phyloP scores from a whole-genome alignment of 2,329 filamentous ascomycete genomes.

The Cryoendolithus antarcticus region DNA sequence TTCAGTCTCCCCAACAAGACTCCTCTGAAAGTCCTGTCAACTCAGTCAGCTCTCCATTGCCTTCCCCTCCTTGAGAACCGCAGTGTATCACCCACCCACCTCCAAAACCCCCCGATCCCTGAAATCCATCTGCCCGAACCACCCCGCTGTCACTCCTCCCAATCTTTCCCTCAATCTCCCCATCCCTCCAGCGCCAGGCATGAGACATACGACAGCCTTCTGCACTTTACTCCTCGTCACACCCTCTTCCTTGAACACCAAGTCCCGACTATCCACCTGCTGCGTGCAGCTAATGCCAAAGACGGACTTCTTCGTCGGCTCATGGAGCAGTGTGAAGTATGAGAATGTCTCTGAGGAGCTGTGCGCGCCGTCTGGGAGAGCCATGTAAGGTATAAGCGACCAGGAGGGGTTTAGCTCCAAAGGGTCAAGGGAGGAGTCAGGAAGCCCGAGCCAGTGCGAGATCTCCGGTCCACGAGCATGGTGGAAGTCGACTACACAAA shows the following conservation, averaged over 20 bases:
- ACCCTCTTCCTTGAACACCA: constrained; percentile 69
- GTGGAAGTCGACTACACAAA: constrained; percentile 43
- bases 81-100: constrained; percentile 23
- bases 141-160: constrained; percentile 81
- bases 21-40: constrained; percentile 71
- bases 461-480: constrained; percentile 69
- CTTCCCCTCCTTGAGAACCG: neutral
- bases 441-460: constrained; percentile 74
- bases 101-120: constrained; percentile 78
- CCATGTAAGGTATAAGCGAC: constrained; percentile 90
- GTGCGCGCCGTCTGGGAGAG: constrained; percentile 88
- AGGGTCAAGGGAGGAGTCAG: constrained; percentile 60
- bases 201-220: constrained; percentile 93
- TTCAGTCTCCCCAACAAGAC: constrained; percentile 48
- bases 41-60: constrained; percentile 8
- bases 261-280: constrained; percentile 67
- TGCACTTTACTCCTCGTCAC: constrained; percentile 97
- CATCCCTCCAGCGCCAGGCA: constrained; percentile 79
- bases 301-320: constrained; percentile 34
- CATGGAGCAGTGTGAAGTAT: constrained; percentile 68
- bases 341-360: constrained; percentile 93
- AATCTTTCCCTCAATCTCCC: constrained; percentile 82
- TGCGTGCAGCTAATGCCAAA: constrained; percentile 95
- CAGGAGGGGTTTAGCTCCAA: constrained; percentile 74
- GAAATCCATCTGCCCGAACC: constrained; percentile 95